Percentiles rank a stretch among this genome's conserved stretches.
phyloP scores from a whole-genome alignment of 1,139 yeast species.

The Blastobotrys illinoisensis region DNA sequence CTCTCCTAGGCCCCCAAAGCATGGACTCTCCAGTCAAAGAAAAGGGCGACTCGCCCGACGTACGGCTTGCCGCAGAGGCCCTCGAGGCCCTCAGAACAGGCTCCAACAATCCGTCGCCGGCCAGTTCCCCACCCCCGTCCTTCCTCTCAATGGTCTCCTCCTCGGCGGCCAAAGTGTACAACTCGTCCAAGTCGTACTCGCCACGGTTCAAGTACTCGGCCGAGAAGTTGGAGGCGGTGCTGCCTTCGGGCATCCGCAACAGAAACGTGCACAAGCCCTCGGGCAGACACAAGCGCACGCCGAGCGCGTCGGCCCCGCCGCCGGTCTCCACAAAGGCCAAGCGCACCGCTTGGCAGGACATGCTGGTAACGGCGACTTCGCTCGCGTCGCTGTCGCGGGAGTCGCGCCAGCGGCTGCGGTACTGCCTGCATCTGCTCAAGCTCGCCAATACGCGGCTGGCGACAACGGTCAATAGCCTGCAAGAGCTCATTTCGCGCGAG shows the following conservation, averaged over 20 bases:
- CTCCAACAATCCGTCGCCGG: conserved; percentile 7
- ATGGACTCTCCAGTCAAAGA: conserved; percentile 1
- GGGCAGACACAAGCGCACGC: background rate
- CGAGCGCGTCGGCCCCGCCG: conserved; percentile 5
- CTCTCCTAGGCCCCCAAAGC: background rate
- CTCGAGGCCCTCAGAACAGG: conserved; percentile 12
- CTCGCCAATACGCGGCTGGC: conserved; percentile 71
- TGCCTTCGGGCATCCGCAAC: conserved; percentile 35
- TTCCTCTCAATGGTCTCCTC: conserved; percentile 35
- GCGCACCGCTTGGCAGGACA: conserved; percentile 33
- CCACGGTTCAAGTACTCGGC: conserved; percentile 62
- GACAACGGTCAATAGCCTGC: conserved; percentile 56
- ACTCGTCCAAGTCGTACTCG: conserved; percentile 49
- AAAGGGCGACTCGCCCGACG: conserved; percentile 5
- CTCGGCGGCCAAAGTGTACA: conserved; percentile 56
- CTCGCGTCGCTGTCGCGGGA: conserved; percentile 51
- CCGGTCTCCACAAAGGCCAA: background rate
- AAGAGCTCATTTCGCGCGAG: conserved; percentile 45
- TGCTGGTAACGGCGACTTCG: conserved; percentile 40
- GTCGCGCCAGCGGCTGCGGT: conserved; percentile 62
- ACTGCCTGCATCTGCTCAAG: conserved; percentile 66
- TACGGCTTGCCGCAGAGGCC: conserved; percentile 15
- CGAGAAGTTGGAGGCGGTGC: conserved; percentile 55
- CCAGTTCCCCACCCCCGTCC: conserved; percentile 12
- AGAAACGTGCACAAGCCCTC: conserved; percentile 27